Evolutionary conservation across 2,329 filamentous ascomycete species (phyloP).

Genomic region (Aspergillus pseudoviridinutans): DNA sequence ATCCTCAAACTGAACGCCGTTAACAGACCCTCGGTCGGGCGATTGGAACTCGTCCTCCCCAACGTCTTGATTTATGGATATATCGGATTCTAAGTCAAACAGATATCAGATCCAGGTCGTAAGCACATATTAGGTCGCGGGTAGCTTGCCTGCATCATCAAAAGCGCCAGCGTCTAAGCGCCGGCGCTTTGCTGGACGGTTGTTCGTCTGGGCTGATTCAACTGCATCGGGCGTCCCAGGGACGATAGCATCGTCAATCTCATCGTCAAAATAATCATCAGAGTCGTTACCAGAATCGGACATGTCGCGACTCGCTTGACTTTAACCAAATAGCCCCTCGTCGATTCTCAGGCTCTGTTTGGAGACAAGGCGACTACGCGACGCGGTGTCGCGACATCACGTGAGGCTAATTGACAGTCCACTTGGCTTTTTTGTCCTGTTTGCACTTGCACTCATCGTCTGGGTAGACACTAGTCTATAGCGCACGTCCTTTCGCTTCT

Average conservation of each 20-base stretch:
- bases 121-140: constrained; percentile 9
- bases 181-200: constrained; percentile 33
- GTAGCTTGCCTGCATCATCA: neutral
- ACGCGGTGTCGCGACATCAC: constrained; percentile 15
- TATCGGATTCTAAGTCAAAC: constrained; percentile 5
- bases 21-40: constrained; percentile 8
- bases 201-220: neutral
- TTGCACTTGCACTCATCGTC: constrained; percentile 1
- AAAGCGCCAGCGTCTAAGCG: constrained; percentile 22
- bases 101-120: constrained; percentile 11
- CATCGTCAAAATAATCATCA: constrained; percentile 29
- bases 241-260: constrained; percentile 25
- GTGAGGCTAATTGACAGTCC: constrained; percentile 4
- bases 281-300: constrained; percentile 25
- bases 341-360: neutral
- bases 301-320: constrained; percentile 19
- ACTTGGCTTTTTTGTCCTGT: neutral
- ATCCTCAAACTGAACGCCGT: constrained; percentile 5
- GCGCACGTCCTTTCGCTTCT: neutral
- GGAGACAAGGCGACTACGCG: constrained; percentile 6
- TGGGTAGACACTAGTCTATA: neutral
- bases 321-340: neutral
- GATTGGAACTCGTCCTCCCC: constrained; percentile 17
- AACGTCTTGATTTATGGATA: constrained; percentile 14
- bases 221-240: constrained; percentile 16